These are phyloP conservation scores for Phyllosticta citriasiana DNA, from an alignment of 2,329 filamentous ascomycete genomes.

Conservation along the genomic window DNA sequence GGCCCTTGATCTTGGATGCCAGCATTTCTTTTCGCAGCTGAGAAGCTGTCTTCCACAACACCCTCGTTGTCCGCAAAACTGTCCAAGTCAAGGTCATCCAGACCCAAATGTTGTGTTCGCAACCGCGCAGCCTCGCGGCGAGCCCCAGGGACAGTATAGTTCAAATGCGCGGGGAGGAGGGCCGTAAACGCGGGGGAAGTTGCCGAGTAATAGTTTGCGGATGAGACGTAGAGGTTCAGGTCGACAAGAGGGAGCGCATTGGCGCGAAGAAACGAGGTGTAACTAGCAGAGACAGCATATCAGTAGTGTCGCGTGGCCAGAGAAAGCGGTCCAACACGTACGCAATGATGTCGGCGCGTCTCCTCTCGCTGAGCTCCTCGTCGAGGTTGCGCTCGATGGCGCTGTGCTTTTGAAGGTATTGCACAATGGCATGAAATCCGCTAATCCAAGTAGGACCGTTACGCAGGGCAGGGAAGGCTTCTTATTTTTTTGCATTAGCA, in stretches of 20 bases:
- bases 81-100: conserved; percentile 37
- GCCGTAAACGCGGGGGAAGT: conserved; percentile 74
- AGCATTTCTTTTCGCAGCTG: conserved; percentile 27
- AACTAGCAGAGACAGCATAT: conserved; percentile 15
- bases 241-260: conserved; percentile 72
- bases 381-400: conserved; percentile 21
- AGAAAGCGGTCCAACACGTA: conserved; percentile 13
- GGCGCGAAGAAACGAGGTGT: conserved; percentile 59
- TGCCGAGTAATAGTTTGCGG: conserved; percentile 68
- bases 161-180: conserved; percentile 75
- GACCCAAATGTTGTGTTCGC: conserved; percentile 48
- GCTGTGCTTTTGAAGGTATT: conserved; percentile 39
- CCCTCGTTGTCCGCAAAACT: conserved; percentile 22
- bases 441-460: conserved; percentile 47
- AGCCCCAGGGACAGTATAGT: conserved; percentile 72
- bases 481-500: conserved; percentile 23
- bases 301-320: conserved; percentile 12
- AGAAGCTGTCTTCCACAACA: conserved; percentile 15
- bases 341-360: conserved; percentile 34
- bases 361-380: conserved; percentile 19
- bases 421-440: conserved; percentile 53
- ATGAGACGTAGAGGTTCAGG: conserved; percentile 81
- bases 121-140: conserved; percentile 60
- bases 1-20: conserved; percentile 27
- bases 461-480: conserved; percentile 47